A percentile compares a stretch with the other conserved stretches of the same genome.
phyloP scores from a whole-genome alignment of 306 rosid genomes.

The Psophocarpus tetragonolobus region DNA sequence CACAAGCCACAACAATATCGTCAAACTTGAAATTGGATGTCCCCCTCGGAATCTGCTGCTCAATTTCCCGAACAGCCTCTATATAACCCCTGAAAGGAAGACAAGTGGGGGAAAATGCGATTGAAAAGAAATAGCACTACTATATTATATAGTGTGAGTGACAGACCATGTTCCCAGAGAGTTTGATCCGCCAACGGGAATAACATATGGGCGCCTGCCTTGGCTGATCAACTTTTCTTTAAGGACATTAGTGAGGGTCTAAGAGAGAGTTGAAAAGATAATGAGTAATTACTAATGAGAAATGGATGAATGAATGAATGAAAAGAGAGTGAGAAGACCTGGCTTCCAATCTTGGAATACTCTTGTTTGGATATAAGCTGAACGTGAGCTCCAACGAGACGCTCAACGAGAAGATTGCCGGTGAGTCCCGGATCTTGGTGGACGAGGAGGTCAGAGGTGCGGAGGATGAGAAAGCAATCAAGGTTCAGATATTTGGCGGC shows the following conservation, averaged over 20 bases:
- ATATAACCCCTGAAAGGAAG: constrained; percentile 83
- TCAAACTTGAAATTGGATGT: constrained; percentile 59
- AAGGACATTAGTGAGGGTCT: constrained; percentile 67
- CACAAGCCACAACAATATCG: constrained; percentile 93
- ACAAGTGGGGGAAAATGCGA: constrained; percentile 26
- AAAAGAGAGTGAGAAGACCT: too few relatives aligned
- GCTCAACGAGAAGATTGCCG: constrained; percentile 93
- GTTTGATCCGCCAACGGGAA: constrained; percentile 95
- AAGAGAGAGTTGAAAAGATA: constrained; percentile 20
- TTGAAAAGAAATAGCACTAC: too few relatives aligned
- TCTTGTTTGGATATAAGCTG: constrained; percentile 83
- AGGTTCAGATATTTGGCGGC: constrained; percentile 91
- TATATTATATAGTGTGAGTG: too few relatives aligned
- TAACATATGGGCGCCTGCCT: constrained; percentile 89
- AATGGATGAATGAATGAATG: too few relatives aligned
- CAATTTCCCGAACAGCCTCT: constrained; percentile 80
- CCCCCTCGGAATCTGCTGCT: constrained; percentile 69
- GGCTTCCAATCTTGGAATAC: constrained; percentile 71
- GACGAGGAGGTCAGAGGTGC: constrained; percentile 70
- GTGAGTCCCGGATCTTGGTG: constrained; percentile 80
- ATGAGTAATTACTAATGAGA: too few relatives aligned
- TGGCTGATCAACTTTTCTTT: constrained; percentile 75
- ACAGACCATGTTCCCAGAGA: constrained; percentile 95
- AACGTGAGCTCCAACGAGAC: constrained; percentile 82
- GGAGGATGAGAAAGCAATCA: constrained; percentile 74